A percentile compares a stretch with the other conserved stretches of the same genome.
Conservation (phyloP, 208 protist genomes). For the Trypanosoma vivax region DNA sequence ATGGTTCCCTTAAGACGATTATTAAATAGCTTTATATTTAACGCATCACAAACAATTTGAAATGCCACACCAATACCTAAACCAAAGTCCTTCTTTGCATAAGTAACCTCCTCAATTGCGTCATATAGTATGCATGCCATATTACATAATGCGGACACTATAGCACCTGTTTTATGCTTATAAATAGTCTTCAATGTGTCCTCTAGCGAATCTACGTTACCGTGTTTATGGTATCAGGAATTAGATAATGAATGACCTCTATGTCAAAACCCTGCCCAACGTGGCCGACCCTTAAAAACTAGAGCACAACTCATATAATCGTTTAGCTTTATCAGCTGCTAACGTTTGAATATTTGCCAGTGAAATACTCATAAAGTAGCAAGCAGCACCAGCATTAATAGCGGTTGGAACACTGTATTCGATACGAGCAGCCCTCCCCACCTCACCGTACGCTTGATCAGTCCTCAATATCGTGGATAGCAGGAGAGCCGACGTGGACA, state of each 20-base stretch:
- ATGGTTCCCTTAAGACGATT: constrained; percentile 27
- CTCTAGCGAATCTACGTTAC: constrained; percentile 24
- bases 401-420: constrained; percentile 42
- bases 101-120: constrained; percentile 14
- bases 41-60: constrained; percentile 64
- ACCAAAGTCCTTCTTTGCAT: constrained; percentile 38
- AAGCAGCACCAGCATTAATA: constrained; percentile 61
- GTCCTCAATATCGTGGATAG: constrained; percentile 78
- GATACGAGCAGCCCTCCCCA: constrained; percentile 39
- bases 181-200: constrained; percentile 43
- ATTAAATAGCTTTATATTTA: constrained; percentile 37
- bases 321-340: constrained; percentile 20
- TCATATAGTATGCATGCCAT: constrained; percentile 51
- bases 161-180: constrained; percentile 49
- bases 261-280: constrained; percentile 69
- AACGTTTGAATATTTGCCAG: constrained; percentile 37
- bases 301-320: constrained; percentile 57
- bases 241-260: constrained; percentile 38
- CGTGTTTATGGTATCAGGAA: constrained; percentile 41
- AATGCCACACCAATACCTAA: constrained; percentile 43
- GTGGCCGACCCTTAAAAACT: constrained; percentile 50
- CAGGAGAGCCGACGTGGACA: constrained; percentile 62
- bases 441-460: constrained; percentile 55
- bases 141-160: constrained; percentile 26
- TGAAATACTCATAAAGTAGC: constrained; percentile 59